phyloP scores from a whole-genome alignment of 495 filamentous ascomycete species.

The Halenospora varia region DNA sequence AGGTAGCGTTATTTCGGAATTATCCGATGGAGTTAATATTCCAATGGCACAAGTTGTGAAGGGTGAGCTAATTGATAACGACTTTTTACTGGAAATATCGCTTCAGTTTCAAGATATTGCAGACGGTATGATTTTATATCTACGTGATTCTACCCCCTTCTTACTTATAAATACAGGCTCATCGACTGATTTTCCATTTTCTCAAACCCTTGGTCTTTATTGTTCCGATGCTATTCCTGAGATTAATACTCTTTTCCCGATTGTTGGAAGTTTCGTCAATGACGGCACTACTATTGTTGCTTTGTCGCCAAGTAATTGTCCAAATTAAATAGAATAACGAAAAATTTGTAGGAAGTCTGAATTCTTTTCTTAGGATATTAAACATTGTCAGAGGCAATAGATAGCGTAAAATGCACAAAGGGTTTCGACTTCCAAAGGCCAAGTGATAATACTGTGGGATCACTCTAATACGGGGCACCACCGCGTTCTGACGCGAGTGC shows the following conservation, averaged over 20 bases:
- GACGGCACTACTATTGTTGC: background rate
- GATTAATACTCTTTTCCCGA: conserved; percentile 1
- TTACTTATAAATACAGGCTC: background rate
- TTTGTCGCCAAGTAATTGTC: background rate
- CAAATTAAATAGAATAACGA: too few relatives aligned
- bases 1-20: background rate
- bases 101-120: background rate
- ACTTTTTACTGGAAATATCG: background rate
- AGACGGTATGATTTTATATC: background rate
- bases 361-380: too few relatives aligned
- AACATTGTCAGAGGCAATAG: too few relatives aligned
- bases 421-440: too few relatives aligned
- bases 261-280: background rate
- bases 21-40: background rate
- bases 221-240: background rate
- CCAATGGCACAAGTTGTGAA: background rate
- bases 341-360: too few relatives aligned
- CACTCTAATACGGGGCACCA: too few relatives aligned
- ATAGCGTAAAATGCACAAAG: too few relatives aligned
- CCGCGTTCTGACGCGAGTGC: too few relatives aligned
- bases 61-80: background rate
- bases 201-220: background rate
- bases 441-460: too few relatives aligned
- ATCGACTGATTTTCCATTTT: background rate
- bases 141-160: background rate